Conservation (phyloP, 495 filamentous ascomycete species). For the Talaromyces thailandensis region DNA sequence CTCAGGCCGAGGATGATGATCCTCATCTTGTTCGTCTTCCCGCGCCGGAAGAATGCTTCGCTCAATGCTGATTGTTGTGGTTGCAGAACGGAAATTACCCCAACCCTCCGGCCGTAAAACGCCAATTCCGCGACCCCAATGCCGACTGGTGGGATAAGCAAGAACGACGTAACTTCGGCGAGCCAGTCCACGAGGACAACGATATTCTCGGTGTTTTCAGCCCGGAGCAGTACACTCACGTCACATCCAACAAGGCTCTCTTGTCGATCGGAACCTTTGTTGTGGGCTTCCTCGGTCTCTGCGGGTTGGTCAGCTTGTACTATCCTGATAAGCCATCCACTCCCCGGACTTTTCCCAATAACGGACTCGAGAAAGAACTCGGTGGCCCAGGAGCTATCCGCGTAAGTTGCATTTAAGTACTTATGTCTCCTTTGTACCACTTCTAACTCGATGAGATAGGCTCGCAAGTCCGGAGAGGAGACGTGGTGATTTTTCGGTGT, state of each 20-base stretch:
- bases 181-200: slow-evolving; percentile 94
- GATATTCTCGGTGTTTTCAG: slow-evolving; percentile 90
- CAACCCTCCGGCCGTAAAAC: slow-evolving; percentile 77
- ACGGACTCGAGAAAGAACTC: slow-evolving; percentile 76
- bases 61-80: slow-evolving; percentile 8
- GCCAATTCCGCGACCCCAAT: slow-evolving; percentile 84
- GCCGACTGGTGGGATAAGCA: slow-evolving; percentile 97
- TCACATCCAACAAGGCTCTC: slow-evolving; percentile 59
- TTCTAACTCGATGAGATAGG: slow-evolving; percentile 16
- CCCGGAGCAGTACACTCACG: slow-evolving; percentile 82
- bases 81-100: slow-evolving; percentile 83
- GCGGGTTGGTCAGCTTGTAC: slow-evolving; percentile 55
- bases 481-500: slow-evolving; percentile 26
- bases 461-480: slow-evolving; percentile 33
- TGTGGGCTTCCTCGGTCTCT: slow-evolving; percentile 56
- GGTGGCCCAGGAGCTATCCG: slow-evolving; percentile 52
- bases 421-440: not conserved
- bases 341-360: slow-evolving; percentile 67
- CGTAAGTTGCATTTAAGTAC: slow-evolving; percentile 20
- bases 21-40: slow-evolving; percentile 60
- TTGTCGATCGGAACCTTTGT: slow-evolving; percentile 71
- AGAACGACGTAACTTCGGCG: slow-evolving; percentile 90
- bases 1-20: slow-evolving; percentile 58
- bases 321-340: slow-evolving; percentile 82
- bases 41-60: not conserved